Conservation (phyloP, 2,329 filamentous ascomycete species). For the Ascochyta koolunga region DNA sequence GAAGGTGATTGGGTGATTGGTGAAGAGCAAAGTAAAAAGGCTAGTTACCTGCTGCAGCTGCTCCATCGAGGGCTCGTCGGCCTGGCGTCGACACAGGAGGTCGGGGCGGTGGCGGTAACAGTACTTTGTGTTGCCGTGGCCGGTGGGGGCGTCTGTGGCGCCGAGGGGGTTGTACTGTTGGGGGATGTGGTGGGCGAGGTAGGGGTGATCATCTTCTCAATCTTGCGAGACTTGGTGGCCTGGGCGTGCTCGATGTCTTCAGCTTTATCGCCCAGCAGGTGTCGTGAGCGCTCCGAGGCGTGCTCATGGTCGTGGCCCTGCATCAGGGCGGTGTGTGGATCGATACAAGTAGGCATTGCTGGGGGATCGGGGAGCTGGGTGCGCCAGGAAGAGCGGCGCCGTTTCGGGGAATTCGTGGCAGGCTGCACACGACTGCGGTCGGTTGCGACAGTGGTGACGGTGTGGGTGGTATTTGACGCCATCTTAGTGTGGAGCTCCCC, state of each 20-base stretch:
- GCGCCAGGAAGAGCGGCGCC: constrained; percentile 39
- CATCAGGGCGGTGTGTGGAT: constrained; percentile 44
- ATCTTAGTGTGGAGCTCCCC: constrained; percentile 21
- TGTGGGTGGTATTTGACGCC: constrained; percentile 36
- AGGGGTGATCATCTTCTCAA: constrained; percentile 80
- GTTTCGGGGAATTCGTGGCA: constrained; percentile 21
- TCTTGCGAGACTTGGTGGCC: constrained; percentile 61
- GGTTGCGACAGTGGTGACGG: constrained; percentile 35
- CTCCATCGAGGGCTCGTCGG: constrained; percentile 95
- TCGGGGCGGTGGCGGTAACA: constrained; percentile 96
- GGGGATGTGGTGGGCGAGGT: constrained; percentile 89
- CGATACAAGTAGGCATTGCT: constrained; percentile 20
- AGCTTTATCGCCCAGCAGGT: constrained; percentile 30
- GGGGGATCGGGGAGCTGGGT: constrained; percentile 25
- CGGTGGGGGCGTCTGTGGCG: constrained; percentile 29
- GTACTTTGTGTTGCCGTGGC: constrained; percentile 79
- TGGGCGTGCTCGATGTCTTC: constrained; percentile 37
- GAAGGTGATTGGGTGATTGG: too few species aligned
- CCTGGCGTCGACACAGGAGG: constrained; percentile 88
- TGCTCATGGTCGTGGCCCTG: constrained; percentile 48
- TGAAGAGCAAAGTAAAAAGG: too few species aligned
- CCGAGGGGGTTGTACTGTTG: constrained; percentile 83
- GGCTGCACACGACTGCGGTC: constrained; percentile 23
- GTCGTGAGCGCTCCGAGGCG: constrained; percentile 38
- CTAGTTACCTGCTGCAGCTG: constrained; percentile 78